These are phyloP conservation scores for Microsporum audouinii DNA, from an alignment of 2,329 filamentous ascomycete species.

Conservation along the genomic window DNA sequence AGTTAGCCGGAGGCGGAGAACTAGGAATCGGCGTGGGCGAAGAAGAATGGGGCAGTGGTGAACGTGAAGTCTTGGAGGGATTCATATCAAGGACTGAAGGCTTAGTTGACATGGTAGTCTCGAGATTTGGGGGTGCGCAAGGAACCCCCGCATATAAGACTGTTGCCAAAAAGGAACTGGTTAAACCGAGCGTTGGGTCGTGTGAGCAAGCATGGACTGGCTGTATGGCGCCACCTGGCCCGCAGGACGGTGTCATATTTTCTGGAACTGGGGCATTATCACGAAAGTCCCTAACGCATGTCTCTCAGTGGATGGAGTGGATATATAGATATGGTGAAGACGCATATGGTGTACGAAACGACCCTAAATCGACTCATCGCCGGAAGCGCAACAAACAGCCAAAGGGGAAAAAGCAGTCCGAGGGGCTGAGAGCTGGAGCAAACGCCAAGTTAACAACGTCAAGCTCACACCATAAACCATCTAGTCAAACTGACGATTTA, in stretches of 20 bases:
- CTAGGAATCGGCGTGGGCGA: slow-evolving; percentile 90
- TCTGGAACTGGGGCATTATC: slow-evolving; percentile 66
- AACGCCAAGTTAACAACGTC: neutral
- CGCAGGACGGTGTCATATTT: slow-evolving; percentile 77
- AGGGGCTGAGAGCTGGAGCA: too few relatives aligned
- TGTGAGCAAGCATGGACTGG: slow-evolving; percentile 54
- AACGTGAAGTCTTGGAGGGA: slow-evolving; percentile 87
- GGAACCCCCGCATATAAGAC: slow-evolving; percentile 16
- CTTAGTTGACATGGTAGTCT: slow-evolving; percentile 76
- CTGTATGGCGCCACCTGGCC: slow-evolving; percentile 52
- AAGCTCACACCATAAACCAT: too few relatives aligned
- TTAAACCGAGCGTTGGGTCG: slow-evolving; percentile 8
- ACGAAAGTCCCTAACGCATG: slow-evolving; percentile 55
- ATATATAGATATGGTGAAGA: slow-evolving; percentile 73
- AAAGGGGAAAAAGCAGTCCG: neutral
- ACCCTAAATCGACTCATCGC: slow-evolving; percentile 55
- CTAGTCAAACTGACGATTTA: neutral
- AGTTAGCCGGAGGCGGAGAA: slow-evolving; percentile 80
- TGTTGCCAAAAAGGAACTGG: slow-evolving; percentile 18
- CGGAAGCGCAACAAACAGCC: slow-evolving; percentile 20
- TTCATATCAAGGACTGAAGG: slow-evolving; percentile 69
- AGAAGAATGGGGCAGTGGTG: slow-evolving; percentile 86
- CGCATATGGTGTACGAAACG: slow-evolving; percentile 74
- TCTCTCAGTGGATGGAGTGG: slow-evolving; percentile 80
- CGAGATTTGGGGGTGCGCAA: slow-evolving; percentile 60